Base-by-base conservation (phyloP, 805 yeast species). In the Candida golubevii region DNA sequence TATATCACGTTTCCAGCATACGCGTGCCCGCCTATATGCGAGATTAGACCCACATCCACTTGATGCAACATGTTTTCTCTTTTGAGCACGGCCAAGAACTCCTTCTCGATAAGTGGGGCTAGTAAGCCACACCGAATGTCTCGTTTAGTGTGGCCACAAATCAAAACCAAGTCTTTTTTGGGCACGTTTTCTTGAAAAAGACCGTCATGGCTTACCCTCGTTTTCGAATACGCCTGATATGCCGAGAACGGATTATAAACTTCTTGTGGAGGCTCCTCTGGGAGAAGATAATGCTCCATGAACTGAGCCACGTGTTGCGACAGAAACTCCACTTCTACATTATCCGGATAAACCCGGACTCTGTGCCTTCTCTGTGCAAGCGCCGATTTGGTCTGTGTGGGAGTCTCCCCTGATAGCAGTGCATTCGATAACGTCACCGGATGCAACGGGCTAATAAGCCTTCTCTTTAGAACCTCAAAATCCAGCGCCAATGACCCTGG, bases 1-100 rank as follows among this genome's bases (percentile, higher is more conserved):
- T 77, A 74, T 2, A 86, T 65, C 11, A 88, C 79, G 56, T 88
- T 88, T 0, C 95, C 96, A 1, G 96, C 96, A 62, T 79, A 88
- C 2, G 75, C 86, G 59, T 88, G 96, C 0, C 96, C 96, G 1
- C 96, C 95, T 34, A 88, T 70, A 60, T 88, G 96, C 10, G 90
- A 82, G 0, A 84, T 69, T 7, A 77, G 56, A 0, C 88, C 89
- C 30, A 82, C 67, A 31, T 61, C 59, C 4, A 45, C 60, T 38
- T 35, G 52, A 49, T 10, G 49, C 44, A 54, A 46, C 35, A 78
- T 35, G 0, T 60, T 61, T 36, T 72, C 66, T 1, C 49, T 35
- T 10, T 54, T 45, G 12, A 82, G 50, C 1, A 75, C 79, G 28
- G 42, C 48, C 26, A 58, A 59, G 41, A 84, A 78, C 56, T 85